Evolutionary conservation across 2,329 filamentous ascomycete genomes (phyloP), one percentile per base, ranked within the genome.

Genomic region (Aspergillus versicolor): DNA sequence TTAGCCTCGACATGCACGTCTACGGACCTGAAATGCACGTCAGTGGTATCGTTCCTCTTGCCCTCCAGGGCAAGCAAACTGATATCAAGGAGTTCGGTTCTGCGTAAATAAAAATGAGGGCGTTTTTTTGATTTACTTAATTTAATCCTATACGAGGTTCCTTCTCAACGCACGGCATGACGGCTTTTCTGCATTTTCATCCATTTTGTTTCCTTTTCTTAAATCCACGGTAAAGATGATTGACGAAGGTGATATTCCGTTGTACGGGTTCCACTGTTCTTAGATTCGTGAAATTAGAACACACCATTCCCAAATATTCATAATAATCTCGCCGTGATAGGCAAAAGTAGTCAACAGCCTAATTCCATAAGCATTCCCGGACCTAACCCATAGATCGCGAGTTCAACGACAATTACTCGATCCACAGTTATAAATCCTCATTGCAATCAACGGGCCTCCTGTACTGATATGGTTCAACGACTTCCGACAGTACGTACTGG

Each of bases 1-100:
- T 99, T 59, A 90, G 91, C 67, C 85, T 99, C 65, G 87, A 96
- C 81, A 97, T 97, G 91, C 92, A 97, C 81, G 88, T 90, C 48
- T 91, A 85, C 73, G 88, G 88, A 49, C 88, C 88, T 13, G 88
- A 91, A 77, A 90, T 90, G 88, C 87, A 90, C 79, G 93, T 99
- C 70, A 93, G 89, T 52, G 94, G 94, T 76, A 97, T 97, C 72
- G 93, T 99, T 65, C 93, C 94, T 56, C 81, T 97, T 74, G 94
- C 93, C 46, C 88, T 97, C 48, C 75, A 79, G 67, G 71, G 85
- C 79, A 79, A 87, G 84, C 81, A 82, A 67, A 81, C 81, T 60
- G 77, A 81, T 64, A 71, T 88, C 70, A 83, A 84, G 76, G 84
- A 88, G 76, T 88, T 87, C 62, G 77, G 77, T 59, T 67, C 67